Evolutionary conservation across 345 rosid species (phyloP), one percentile per base, ranked within the genome.

Genomic region (Erysimum cheiranthoides): DNA sequence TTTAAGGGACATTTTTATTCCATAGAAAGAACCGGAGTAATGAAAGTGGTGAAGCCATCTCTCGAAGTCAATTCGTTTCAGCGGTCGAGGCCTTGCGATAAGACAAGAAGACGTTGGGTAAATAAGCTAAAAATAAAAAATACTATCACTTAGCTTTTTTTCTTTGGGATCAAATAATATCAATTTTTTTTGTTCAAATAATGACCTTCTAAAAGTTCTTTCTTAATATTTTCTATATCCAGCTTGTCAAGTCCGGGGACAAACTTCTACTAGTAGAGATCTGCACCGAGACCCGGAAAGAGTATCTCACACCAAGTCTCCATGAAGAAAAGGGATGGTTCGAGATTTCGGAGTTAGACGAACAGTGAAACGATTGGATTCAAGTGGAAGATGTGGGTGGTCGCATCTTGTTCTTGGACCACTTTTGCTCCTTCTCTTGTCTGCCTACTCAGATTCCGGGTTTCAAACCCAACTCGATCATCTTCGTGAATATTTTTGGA

Each of bases 101-200:
- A n/a, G 51, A 46, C 51, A 46, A 46, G 25, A 21, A 46, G 8
- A 46, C 51, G 51, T 46, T 46, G 51, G 51, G 51, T 46, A 46
- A 21, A 21, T 21, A 21, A 21, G 25, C 25, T 21, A 21, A 21
- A 21, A 21, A 21, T 21, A 21, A 21, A 21, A 40, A 40, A 40
- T 40, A 40, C 14, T 40, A 11, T 11, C 14, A 11, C 5, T 3
- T 40, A n/a, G n/a, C n/a, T 21, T 21, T 21, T 11, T 39, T 0
- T 36, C 10, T 11, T 40, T 40, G 3, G 2, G 10, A 35, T 11
- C 14, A 11, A 40, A 40, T 39, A 11, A 36, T 36, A 36, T 36
- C 12, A 36, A 6, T 9, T 36, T 9, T 9, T 36, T 38, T n/a
- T n/a, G n/a, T n/a, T n/a, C n/a, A n/a, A n/a, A 40, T 43, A 43